Base-by-base conservation (phyloP, 2,329 filamentous ascomycete species). In the Monilinia aucupariae region DNA sequence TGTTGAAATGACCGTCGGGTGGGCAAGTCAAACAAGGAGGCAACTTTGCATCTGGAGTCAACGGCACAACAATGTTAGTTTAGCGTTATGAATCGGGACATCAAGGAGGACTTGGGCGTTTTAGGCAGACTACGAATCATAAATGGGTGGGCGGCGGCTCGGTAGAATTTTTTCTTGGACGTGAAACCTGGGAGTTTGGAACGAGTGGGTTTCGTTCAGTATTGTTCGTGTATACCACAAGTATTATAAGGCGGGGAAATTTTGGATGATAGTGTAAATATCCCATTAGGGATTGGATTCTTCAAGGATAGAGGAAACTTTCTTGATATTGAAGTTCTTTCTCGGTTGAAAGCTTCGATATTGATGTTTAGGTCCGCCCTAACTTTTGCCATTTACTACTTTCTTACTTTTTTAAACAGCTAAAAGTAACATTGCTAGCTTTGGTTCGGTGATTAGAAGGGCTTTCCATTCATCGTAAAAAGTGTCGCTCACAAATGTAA, bases 1-100 rank as follows among this genome's bases (percentile, higher is more conserved):
- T 39, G 17, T 30, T 20, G 17, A 25, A 34, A 47, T 34, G 22
- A 56, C 30, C n/a, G n/a, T 32, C 10, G 54, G 30, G 27, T 30
- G 43, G 53, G 4, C 17, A 7, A 47, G 2, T 34, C 20, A 9
- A 39, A 20, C 6, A 56, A 22, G 20, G 20, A 22, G 25, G 12
- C 1, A 43, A 45, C 20, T 56, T 45, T 34, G 20, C 54, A 34
- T 13, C 34, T 45, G 41, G 27, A 56, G 20, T 47, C 9, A 34
- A 32, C 20, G 41, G 41, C 13, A 56, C 54, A 34, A 34, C 17
- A 47, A 17, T 34, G 30, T 25, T 10, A 47, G 25, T 34, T 47
- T 56, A 47, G 54, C 54, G 41, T 47, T 34, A 56, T 17, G 54
- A 47, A 56, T 22, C 32, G 54, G 54, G 54, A 12, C 12, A 56